Conservation (phyloP, 805 yeast genomes). For the Candida silvicultrix region DNA sequence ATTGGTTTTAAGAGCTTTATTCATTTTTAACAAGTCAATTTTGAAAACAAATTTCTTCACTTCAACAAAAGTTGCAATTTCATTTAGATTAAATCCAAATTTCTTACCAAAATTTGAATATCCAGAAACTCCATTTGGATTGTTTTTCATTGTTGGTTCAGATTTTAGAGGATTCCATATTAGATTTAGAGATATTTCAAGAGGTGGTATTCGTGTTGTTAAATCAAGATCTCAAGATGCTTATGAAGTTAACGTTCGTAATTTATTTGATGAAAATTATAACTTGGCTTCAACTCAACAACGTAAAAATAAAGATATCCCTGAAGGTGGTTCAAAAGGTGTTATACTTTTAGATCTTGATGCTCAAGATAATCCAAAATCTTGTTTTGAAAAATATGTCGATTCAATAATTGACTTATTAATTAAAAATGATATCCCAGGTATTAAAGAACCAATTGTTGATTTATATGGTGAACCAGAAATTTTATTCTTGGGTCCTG, state of each 20-base stretch:
- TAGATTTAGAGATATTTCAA: slow-evolving; percentile 92
- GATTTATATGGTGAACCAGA: slow-evolving; percentile 82
- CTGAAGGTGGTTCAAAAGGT: slow-evolving; percentile 99
- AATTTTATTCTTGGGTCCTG: slow-evolving; percentile 97
- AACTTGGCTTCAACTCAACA: slow-evolving; percentile 95
- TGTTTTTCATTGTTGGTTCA: slow-evolving; percentile 92
- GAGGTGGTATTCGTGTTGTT: slow-evolving; percentile 97
- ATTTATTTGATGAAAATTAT: slow-evolving; percentile 93
- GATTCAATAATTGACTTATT: slow-evolving; percentile 86
- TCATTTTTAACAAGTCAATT: slow-evolving; percentile 77
- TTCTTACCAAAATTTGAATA: slow-evolving; percentile 83
- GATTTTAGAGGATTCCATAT: slow-evolving; percentile 97
- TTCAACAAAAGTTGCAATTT: slow-evolving; percentile 90
- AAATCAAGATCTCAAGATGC: slow-evolving; percentile 81
- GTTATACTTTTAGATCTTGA: slow-evolving; percentile 72
- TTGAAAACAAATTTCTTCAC: slow-evolving; percentile 92
- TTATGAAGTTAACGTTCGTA: slow-evolving; percentile 76
- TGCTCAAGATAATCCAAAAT: slow-evolving; percentile 73
- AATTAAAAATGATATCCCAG: slow-evolving; percentile 63
- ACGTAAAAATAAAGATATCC: slow-evolving; percentile 94
- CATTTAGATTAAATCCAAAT: slow-evolving; percentile 83
- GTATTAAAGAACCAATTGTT: slow-evolving; percentile 75
- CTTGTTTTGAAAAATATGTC: slow-evolving; percentile 87
- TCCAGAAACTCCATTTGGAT: slow-evolving; percentile 89
- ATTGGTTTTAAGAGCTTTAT: slow-evolving; percentile 74